Conservation (phyloP, 1,284 basidiomycete genomes). For the Tilletia walkeri region DNA sequence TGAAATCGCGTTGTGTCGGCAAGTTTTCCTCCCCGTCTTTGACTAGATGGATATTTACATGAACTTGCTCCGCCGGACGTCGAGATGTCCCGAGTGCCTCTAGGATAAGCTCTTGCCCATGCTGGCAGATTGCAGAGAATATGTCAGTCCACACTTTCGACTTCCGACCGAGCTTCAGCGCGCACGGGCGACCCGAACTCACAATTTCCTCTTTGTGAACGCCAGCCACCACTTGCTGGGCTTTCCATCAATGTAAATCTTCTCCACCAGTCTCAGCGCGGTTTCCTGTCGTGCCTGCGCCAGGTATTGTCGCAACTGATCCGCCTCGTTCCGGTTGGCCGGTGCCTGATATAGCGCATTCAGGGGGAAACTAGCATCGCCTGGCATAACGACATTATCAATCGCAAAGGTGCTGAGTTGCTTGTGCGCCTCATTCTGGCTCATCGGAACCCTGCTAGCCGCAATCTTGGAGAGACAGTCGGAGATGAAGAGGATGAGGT, state of each 20-base stretch:
- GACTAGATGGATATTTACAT: too few relatives aligned
- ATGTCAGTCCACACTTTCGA: background rate
- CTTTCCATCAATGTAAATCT: conserved; percentile 79
- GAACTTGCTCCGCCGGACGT: too few relatives aligned
- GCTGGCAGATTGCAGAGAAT: conserved; percentile 16
- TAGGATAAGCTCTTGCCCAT: conserved; percentile 51
- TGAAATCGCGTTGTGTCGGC: too few relatives aligned
- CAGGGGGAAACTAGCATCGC: conserved; percentile 90
- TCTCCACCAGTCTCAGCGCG: conserved; percentile 78
- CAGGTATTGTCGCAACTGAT: conserved; percentile 84
- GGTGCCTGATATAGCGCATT: conserved; percentile 89
- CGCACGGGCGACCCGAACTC: conserved; percentile 19
- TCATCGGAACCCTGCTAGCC: conserved; percentile 42
- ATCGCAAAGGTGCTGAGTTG: conserved; percentile 77
- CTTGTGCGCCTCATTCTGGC: conserved; percentile 77
- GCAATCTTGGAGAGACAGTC: conserved; percentile 75
- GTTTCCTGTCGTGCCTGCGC: conserved; percentile 90
- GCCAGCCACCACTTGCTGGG: conserved; percentile 99
- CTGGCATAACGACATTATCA: conserved; percentile 90
- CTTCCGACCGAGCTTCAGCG: background rate
- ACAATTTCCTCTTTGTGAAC: conserved; percentile 65
- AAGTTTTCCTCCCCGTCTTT: too few relatives aligned
- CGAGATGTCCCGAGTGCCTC: background rate
- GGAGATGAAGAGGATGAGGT: conserved; percentile 95
- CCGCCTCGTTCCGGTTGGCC: conserved; percentile 72